phyloP scores from a whole-genome alignment of 768 basidiomycete genomes.

The Tulasnella sp. region DNA sequence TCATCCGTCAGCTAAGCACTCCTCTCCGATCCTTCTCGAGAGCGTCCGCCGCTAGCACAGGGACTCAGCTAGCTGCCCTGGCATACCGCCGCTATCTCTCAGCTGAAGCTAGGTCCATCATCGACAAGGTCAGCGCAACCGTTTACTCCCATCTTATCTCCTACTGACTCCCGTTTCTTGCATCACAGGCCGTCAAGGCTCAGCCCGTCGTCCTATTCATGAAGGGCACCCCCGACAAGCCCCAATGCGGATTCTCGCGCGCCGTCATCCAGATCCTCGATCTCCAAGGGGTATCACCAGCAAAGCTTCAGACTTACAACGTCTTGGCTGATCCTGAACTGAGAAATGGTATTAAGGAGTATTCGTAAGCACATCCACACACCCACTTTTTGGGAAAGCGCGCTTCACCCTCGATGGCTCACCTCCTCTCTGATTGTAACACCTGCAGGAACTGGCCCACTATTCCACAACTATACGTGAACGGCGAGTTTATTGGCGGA shows the following conservation, averaged over 20 bases:
- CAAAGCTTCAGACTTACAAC: no score
- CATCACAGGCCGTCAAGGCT: slow-evolving; percentile 61
- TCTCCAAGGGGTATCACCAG: no score
- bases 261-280: slow-evolving; percentile 90
- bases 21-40: not conserved
- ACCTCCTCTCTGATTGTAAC: not conserved
- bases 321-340: no score
- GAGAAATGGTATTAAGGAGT: no score
- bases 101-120: slow-evolving; percentile 20
- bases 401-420: slow-evolving; percentile 46
- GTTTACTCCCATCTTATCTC: not conserved
- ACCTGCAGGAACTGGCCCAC: slow-evolving; percentile 88
- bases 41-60: slow-evolving; percentile 9
- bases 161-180: not conserved
- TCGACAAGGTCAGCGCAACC: not conserved
- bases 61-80: slow-evolving; percentile 10
- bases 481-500: slow-evolving; percentile 94
- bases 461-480: slow-evolving; percentile 90
- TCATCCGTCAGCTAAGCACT: not conserved
- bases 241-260: slow-evolving; percentile 94
- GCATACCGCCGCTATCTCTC: slow-evolving; percentile 14
- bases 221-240: slow-evolving; percentile 86
- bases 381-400: no score
- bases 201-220: slow-evolving; percentile 93
- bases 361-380: no score